Evolutionary conservation across 768 basidiomycete species (phyloP).

Genomic region (Agrocybe praecox): DNA sequence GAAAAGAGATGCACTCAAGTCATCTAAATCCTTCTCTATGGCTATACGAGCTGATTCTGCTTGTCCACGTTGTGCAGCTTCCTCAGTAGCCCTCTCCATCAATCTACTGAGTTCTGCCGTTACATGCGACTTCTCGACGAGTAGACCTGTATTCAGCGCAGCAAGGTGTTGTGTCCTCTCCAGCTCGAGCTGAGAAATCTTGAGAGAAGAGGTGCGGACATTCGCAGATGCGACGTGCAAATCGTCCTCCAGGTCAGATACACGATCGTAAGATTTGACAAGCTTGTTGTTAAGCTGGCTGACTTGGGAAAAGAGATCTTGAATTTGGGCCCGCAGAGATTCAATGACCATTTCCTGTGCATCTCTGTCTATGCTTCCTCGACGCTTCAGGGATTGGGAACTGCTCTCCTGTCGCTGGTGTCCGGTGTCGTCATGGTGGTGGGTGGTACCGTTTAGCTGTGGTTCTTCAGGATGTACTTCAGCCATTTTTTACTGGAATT

Average conservation of each 20-base stretch:
- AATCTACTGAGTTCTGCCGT: conserved; percentile 89
- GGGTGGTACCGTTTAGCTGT: background rate
- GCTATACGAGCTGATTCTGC: conserved; percentile 80
- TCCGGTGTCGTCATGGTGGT: background rate
- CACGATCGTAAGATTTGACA: conserved; percentile 87
- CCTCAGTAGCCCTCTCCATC: conserved; percentile 95
- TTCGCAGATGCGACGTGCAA: conserved; percentile 68
- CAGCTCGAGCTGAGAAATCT: conserved; percentile 78
- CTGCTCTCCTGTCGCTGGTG: conserved; percentile 2
- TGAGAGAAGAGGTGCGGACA: conserved; percentile 60
- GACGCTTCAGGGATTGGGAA: conserved; percentile 13
- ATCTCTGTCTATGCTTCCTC: conserved; percentile 44
- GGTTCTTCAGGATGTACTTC: conserved; percentile 13
- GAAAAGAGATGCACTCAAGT: conserved; percentile 89
- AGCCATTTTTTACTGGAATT: conserved; percentile 9
- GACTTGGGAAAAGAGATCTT: conserved; percentile 89
- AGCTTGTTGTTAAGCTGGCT: conserved; percentile 91
- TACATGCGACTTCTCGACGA: conserved; percentile 92
- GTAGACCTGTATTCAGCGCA: conserved; percentile 85
- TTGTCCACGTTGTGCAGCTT: conserved; percentile 87
- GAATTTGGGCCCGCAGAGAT: conserved; percentile 78
- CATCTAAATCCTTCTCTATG: conserved; percentile 94
- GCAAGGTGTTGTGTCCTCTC: conserved; percentile 88
- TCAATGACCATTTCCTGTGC: conserved; percentile 85
- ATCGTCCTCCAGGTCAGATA: conserved; percentile 92